Percentiles rank a stretch among this genome's conserved stretches.
phyloP scores from a whole-genome alignment of 2,329 filamentous ascomycete species.

The Knoxdaviesia proteae region DNA sequence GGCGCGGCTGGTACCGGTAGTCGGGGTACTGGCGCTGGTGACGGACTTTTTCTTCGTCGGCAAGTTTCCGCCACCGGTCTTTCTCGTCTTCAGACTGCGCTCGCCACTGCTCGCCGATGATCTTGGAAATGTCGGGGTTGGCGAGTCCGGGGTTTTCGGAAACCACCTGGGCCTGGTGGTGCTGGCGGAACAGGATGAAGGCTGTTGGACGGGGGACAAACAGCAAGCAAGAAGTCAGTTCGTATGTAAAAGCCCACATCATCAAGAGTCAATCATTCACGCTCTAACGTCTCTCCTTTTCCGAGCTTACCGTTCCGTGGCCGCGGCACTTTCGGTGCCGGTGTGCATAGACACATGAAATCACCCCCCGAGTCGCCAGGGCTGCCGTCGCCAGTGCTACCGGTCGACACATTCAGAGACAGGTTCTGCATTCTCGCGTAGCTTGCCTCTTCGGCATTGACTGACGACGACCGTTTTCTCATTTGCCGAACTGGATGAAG shows the following conservation, averaged over 20 bases:
- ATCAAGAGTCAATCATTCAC: too few species aligned
- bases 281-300: too few species aligned
- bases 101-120: slow-evolving; percentile 86
- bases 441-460: slow-evolving; percentile 23
- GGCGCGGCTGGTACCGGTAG: slow-evolving; percentile 81
- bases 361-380: slow-evolving; percentile 11
- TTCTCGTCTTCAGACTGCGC: slow-evolving; percentile 54
- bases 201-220: slow-evolving; percentile 28
- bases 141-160: slow-evolving; percentile 69
- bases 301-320: slow-evolving; percentile 33
- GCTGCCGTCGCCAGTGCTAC: slow-evolving; percentile 5
- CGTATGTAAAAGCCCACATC: too few species aligned
- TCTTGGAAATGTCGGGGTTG: slow-evolving; percentile 93
- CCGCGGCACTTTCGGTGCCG: slow-evolving; percentile 34
- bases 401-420: slow-evolving; percentile 14
- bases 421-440: slow-evolving; percentile 14
- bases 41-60: slow-evolving; percentile 79
- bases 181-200: slow-evolving; percentile 92
- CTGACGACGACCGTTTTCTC: slow-evolving; percentile 23
- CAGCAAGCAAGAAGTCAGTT: too few species aligned
- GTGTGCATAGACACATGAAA: slow-evolving; percentile 33
- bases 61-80: slow-evolving; percentile 69
- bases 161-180: slow-evolving; percentile 68
- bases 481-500: too few species aligned
- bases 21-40: slow-evolving; percentile 82